These are phyloP conservation scores for Prunus yedoensis DNA, from an alignment of 331 rosid species.

Conservation along the genomic window DNA sequence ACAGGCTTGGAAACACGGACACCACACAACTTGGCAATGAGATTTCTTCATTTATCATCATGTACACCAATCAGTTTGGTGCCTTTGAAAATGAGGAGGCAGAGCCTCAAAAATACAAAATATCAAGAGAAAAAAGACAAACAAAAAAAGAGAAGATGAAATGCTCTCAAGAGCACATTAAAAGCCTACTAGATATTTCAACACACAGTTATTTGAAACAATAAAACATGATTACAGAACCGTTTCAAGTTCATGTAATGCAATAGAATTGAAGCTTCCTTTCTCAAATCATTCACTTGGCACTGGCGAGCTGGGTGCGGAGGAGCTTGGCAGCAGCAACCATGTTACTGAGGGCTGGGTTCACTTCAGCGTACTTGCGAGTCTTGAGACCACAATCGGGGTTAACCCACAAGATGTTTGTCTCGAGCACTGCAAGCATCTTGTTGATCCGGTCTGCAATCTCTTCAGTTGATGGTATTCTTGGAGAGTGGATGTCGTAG, in stretches of 20 bases:
- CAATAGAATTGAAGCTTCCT: constrained; percentile 9
- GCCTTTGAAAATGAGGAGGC: constrained; percentile 39
- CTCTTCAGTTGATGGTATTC: constrained; percentile 92
- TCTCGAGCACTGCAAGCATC: constrained; percentile 99
- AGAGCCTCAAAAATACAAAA: constrained; percentile 38
- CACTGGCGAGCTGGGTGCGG: constrained; percentile 76
- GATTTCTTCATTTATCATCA: constrained; percentile 11
- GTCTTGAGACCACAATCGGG: constrained; percentile 99
- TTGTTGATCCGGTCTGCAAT: constrained; percentile 93
- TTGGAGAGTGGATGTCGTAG: constrained; percentile 95
- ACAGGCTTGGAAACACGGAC: no score
- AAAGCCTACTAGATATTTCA: constrained; percentile 35
- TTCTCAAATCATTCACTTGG: constrained; percentile 49
- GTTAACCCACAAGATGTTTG: constrained; percentile 95
- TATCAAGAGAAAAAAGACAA: constrained; percentile 1
- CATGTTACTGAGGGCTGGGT: constrained; percentile 83
- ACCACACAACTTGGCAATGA: not conserved
- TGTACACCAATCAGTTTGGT: constrained; percentile 20
- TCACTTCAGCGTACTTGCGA: constrained; percentile 89
- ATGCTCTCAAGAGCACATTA: constrained; percentile 40
- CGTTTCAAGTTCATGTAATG: constrained; percentile 14
- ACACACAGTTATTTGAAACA: constrained; percentile 42
- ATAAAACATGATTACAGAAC: constrained; percentile 21
- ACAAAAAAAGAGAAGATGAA: not conserved
- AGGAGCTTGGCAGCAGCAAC: constrained; percentile 87